These are phyloP conservation scores for Ceratocystis variospora DNA, from an alignment of 2,329 filamentous ascomycete genomes.

Conservation along the genomic window DNA sequence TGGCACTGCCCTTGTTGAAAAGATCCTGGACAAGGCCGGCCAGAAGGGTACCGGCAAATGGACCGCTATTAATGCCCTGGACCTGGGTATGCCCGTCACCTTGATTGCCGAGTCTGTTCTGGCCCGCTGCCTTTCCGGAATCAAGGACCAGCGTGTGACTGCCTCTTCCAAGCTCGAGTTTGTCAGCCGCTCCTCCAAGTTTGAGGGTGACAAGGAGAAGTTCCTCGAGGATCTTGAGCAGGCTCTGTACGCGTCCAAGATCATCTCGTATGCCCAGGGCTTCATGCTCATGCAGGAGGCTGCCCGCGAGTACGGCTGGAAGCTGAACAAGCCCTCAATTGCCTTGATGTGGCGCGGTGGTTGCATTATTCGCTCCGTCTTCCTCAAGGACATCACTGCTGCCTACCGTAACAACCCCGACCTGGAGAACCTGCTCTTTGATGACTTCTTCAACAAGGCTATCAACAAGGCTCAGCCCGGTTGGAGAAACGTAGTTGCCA, in stretches of 20 bases:
- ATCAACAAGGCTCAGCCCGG: slow-evolving; percentile 91
- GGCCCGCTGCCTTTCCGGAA: slow-evolving; percentile 78
- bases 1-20: slow-evolving; percentile 81
- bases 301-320: slow-evolving; percentile 91
- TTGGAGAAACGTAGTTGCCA: slow-evolving; percentile 83
- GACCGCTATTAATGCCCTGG: slow-evolving; percentile 97
- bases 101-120: slow-evolving; percentile 96
- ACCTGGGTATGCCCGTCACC: slow-evolving; percentile 96
- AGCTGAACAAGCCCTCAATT: slow-evolving; percentile 99
- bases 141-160: slow-evolving; percentile 83
- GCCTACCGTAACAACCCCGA: slow-evolving; percentile 91
- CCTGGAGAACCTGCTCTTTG: slow-evolving; percentile 95
- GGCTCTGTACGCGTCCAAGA: slow-evolving; percentile 98
- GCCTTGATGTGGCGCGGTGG: slow-evolving; percentile 99
- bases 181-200: slow-evolving; percentile 57
- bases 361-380: slow-evolving; percentile 99
- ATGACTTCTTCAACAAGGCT: slow-evolving; percentile 99
- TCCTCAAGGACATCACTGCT: slow-evolving; percentile 98
- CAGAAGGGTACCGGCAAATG: slow-evolving; percentile 99
- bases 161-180: slow-evolving; percentile 65
- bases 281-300: slow-evolving; percentile 99
- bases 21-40: slow-evolving; percentile 95
- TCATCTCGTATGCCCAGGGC: slow-evolving; percentile 98
- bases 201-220: slow-evolving; percentile 79
- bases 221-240: slow-evolving; percentile 98